These are phyloP conservation scores for Zizania latifolia DNA, from an alignment of 176 grass and related monocot genomes.

Conservation along the genomic window DNA sequence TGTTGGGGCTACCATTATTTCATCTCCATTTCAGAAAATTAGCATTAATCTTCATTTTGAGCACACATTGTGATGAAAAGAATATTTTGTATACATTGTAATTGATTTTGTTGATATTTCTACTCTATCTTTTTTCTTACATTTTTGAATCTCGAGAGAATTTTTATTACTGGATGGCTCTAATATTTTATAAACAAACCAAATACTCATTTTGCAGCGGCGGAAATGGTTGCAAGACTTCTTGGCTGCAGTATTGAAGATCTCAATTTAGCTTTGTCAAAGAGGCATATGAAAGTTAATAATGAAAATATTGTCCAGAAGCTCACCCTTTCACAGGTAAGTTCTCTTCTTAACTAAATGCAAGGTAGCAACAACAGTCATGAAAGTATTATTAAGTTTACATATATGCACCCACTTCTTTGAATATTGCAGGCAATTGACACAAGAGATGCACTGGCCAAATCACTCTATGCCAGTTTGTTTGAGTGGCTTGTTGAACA, in stretches of 20 bases:
- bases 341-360: slow-evolving; percentile 22
- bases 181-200: slow-evolving; percentile 2
- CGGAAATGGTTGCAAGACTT: slow-evolving; percentile 79
- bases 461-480: slow-evolving; percentile 89
- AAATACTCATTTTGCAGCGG: slow-evolving; percentile 48
- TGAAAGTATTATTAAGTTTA: slow-evolving; percentile 16
- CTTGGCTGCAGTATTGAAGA: slow-evolving; percentile 80
- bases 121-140: neutral
- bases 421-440: slow-evolving; percentile 73
- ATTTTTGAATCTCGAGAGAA: neutral
- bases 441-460: slow-evolving; percentile 88
- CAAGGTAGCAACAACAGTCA: slow-evolving; percentile 4
- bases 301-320: slow-evolving; percentile 98
- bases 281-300: slow-evolving; percentile 91
- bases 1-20: neutral
- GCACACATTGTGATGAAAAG: neutral
- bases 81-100: neutral
- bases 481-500: slow-evolving; percentile 97
- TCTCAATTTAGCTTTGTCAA: slow-evolving; percentile 75
- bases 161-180: neutral
- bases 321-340: slow-evolving; percentile 93
- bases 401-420: slow-evolving; percentile 9
- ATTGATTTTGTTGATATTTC: neutral
- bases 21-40: neutral
- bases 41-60: neutral